Conservation (phyloP, 768 basidiomycete genomes). For the Scleroderma bovista region DNA sequence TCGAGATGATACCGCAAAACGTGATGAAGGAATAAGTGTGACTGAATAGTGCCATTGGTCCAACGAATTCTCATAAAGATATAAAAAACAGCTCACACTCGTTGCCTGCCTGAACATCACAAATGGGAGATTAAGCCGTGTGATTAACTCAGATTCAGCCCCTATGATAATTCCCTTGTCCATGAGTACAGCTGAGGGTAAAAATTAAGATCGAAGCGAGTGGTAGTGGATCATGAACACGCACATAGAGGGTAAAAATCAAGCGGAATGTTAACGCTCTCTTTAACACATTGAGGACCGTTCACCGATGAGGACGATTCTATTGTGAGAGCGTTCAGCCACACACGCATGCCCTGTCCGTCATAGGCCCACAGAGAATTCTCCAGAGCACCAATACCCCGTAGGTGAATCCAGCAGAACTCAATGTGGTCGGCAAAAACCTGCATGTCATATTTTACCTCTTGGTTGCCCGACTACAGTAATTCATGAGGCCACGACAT, state of each 20-base stretch:
- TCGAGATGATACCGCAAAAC: conserved; percentile 80
- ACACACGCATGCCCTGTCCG: conserved; percentile 81
- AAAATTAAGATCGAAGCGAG: conserved; percentile 1
- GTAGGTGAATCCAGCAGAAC: conserved; percentile 97
- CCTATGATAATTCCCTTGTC: conserved; percentile 99
- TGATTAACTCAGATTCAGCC: conserved; percentile 81
- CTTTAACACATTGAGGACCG: conserved; percentile 58
- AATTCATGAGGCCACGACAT: background rate
- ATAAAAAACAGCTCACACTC: conserved; percentile 49
- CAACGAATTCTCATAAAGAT: conserved; percentile 1
- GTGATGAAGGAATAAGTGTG: conserved; percentile 91
- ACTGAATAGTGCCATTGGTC: conserved; percentile 40
- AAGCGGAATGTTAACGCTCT: conserved; percentile 87
- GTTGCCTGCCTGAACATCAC: conserved; percentile 90
- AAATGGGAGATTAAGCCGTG: conserved; percentile 74
- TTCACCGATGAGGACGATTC: conserved; percentile 49
- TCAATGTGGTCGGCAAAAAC: conserved; percentile 96
- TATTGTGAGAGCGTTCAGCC: conserved; percentile 93
- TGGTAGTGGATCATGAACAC: conserved; percentile 13
- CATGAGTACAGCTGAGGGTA: conserved; percentile 81
- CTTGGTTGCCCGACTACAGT: conserved; percentile 70
- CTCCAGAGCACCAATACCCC: conserved; percentile 88
- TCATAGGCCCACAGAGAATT: conserved; percentile 99
- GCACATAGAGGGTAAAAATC: conserved; percentile 95
- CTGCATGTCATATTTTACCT: conserved; percentile 96